Evolutionary conservation across 345 rosid genomes (phyloP).

Genomic region (Gossypium mustelinum): DNA sequence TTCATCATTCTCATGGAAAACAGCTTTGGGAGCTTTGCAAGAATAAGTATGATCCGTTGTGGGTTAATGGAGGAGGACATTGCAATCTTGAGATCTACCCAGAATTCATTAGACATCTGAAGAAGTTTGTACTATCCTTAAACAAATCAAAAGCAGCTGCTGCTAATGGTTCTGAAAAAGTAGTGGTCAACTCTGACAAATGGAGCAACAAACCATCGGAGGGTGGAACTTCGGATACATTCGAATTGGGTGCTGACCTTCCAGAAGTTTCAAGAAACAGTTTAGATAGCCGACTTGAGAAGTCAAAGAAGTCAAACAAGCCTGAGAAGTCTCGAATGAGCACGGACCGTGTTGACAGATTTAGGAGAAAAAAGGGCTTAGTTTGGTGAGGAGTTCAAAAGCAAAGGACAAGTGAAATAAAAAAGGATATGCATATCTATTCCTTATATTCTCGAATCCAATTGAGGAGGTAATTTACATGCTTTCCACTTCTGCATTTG

Average conservation of each 20-base stretch:
- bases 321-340: slow-evolving; percentile 96
- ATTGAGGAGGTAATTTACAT: no score
- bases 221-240: slow-evolving; percentile 56
- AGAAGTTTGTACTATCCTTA: slow-evolving; percentile 59
- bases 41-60: slow-evolving; percentile 76
- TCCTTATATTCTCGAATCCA: no score
- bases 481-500: no score
- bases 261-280: slow-evolving; percentile 91
- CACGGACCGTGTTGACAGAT: slow-evolving; percentile 77
- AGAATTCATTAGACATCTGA: slow-evolving; percentile 72
- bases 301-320: slow-evolving; percentile 74
- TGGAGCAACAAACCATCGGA: slow-evolving; percentile 46
- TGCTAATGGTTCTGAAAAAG: slow-evolving; percentile 36
- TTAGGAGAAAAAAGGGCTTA: slow-evolving; percentile 61
- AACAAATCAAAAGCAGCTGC: slow-evolving; percentile 46
- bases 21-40: slow-evolving; percentile 83
- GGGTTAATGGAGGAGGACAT: slow-evolving; percentile 89
- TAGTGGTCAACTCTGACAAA: slow-evolving; percentile 35
- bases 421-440: no score
- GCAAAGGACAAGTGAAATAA: no score
- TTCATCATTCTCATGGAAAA: slow-evolving; percentile 81
- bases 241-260: slow-evolving; percentile 59
- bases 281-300: slow-evolving; percentile 90
- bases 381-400: slow-evolving; percentile 51
- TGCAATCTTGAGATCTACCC: slow-evolving; percentile 89